Base-by-base conservation (phyloP, 768 basidiomycete genomes). In the Suillus fuscotomentosus region DNA sequence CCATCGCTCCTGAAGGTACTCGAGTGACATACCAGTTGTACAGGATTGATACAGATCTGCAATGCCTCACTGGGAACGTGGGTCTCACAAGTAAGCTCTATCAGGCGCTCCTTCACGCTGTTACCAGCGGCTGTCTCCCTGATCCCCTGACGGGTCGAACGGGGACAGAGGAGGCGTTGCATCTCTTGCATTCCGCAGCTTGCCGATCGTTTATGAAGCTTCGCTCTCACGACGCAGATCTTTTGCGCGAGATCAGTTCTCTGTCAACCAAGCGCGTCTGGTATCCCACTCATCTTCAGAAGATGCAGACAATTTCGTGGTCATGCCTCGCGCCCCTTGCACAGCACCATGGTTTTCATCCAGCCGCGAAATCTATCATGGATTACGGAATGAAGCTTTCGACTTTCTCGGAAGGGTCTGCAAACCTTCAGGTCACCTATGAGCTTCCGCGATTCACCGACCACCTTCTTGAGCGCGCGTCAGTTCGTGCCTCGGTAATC, bases 111-210 rank as follows among this genome's bases (percentile, higher is more conserved):
- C 72, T 86, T 15, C 84, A 86, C 51, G 80, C 81, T 20, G 63
- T 83, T 3, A 83, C 78, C 2, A 79, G 79, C n/a, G 61, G 48
- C 17, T 76, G 76, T 54, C 69, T 80, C 17, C 72, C 75, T 13
- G 84, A 85, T 69, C 80, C 82, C 3, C 71, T 85, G 22, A 82
- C 79, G 1, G 66, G 68, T 20, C 77, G 78, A 9, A 80, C 79
- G 0, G 84, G 84, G 5, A 78, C 78, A 1, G 78, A 82, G 45
- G 77, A 83, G 54, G 83, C 83, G 1, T 67, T 84, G 22, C 67
- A 72, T 56, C 69, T 78, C 51, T 70, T 85, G 31, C 65, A 65
- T 10, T 81, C 80, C 0, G 77, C 80, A 6, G 64, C 72, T 10
- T 78, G 71, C 43, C 71, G 65, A 39, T 83, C 84, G 0, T 82